Evolutionary conservation across 441 rosid genomes (phyloP).

Genomic region (Viola pubescens): DNA sequence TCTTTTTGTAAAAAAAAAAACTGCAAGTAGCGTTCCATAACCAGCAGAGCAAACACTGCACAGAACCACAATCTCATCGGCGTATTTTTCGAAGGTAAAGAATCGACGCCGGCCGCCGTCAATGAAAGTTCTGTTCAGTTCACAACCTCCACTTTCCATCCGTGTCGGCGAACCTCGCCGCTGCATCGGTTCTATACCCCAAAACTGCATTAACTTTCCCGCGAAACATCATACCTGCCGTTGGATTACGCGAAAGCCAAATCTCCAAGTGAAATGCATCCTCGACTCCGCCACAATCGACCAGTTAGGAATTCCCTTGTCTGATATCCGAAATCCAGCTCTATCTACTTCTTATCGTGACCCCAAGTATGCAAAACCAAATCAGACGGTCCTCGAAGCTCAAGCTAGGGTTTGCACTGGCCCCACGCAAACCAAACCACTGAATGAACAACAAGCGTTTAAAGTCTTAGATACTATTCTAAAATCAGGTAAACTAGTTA

Average conservation of each 20-base stretch:
- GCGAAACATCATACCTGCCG: constrained; percentile 19
- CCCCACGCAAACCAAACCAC: constrained; percentile 81
- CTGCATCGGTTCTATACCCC: not conserved
- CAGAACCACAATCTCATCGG: too few species aligned
- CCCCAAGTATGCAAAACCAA: constrained; percentile 54
- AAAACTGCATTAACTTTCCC: constrained; percentile 18
- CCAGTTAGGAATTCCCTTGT: constrained; percentile 52
- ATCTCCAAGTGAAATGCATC: constrained; percentile 25
- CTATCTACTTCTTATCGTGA: constrained; percentile 67
- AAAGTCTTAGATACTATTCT: constrained; percentile 70
- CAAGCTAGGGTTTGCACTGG: constrained; percentile 97
- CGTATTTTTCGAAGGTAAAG: too few species aligned
- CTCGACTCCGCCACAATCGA: constrained; percentile 46
- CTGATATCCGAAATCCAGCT: constrained; percentile 60
- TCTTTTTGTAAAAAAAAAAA: too few species aligned
- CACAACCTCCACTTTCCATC: constrained; percentile 25
- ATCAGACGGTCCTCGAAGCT: constrained; percentile 82
- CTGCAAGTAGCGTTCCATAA: too few species aligned
- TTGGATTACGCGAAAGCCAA: constrained; percentile 21
- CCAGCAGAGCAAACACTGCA: too few species aligned
- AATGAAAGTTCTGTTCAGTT: constrained; percentile 56
- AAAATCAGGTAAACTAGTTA: constrained; percentile 48
- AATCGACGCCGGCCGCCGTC: not conserved
- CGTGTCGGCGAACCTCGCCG: constrained; percentile 21
- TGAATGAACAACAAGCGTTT: constrained; percentile 67